A percentile compares a stretch with the other conserved stretches of the same genome.
Conservation (phyloP, 768 basidiomycete species). For the Leccinum rimulosum region DNA sequence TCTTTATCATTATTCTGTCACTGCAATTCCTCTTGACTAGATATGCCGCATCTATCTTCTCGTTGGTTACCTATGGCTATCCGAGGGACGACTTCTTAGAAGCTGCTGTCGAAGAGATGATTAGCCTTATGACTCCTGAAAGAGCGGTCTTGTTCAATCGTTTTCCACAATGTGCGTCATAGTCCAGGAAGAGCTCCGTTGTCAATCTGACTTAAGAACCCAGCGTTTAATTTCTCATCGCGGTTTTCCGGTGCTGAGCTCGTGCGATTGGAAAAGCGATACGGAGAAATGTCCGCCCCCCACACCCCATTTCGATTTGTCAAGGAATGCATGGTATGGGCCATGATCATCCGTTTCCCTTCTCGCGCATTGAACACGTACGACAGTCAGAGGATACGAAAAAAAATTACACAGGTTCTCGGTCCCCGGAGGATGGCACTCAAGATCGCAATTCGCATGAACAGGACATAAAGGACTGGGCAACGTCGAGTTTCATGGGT, state of each 20-base stretch:
- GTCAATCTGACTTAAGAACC: neutral
- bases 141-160: conserved; percentile 16
- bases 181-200: neutral
- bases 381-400: conserved; percentile 19
- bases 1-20: neutral
- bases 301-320: conserved; percentile 24
- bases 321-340: conserved; percentile 18
- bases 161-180: conserved; percentile 22
- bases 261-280: conserved; percentile 7
- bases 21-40: conserved; percentile 4
- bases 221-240: conserved; percentile 20
- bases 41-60: conserved; percentile 19
- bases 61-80: conserved; percentile 22
- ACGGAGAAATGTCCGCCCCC: conserved; percentile 11
- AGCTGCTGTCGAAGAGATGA: conserved; percentile 13
- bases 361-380: neutral
- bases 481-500: conserved; percentile 24
- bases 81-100: conserved; percentile 20
- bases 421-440: conserved; percentile 10
- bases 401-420: conserved; percentile 23
- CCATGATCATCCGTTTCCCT: neutral
- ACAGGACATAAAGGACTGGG: conserved; percentile 17
- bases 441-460: conserved; percentile 12
- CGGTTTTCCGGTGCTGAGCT: conserved; percentile 19
- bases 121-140: conserved; percentile 19